Evolutionary conservation across 1,284 basidiomycete genomes (phyloP), one percentile per base, ranked within the genome.

Genomic region (Paramarasmius palmivorus): DNA sequence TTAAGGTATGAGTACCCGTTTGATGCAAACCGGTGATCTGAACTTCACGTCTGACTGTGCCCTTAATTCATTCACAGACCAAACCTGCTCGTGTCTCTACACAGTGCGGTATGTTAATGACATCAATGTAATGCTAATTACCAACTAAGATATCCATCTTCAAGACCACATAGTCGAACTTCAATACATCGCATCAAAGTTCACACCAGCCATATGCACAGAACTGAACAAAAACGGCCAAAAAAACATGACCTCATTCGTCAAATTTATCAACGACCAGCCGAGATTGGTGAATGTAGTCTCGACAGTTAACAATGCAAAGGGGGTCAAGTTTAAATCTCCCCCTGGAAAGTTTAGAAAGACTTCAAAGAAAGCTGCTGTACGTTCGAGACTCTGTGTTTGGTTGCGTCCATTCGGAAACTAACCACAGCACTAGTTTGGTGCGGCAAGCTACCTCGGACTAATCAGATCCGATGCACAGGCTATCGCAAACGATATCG

Each of bases 301-400:
- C 15, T 7, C 20, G 2, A 50, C 47, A 14, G 55, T 53, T 19
- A 57, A 57, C 48, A 57, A 57, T 29, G 55, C 55, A 12, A 57
- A 57, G 32, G 55, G 55, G 22, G 19, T 57, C 2, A 41, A 47
- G 6, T 50, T 57, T 32, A 6, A 6, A 32, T 6, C 29, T 19
- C 48, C 51, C 17, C 26, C 26, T 8, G 53, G 50, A 19, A 39
- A 22, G 20, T 57, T 57, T 32, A 19, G 2, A 14, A 41, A 23
- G 1, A 53, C 55, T 7, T 35, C 38, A 19, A 25, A 38, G 22
- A 57, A 57, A 26, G 51, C 55, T 36, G 55, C 55, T 10, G 55
- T 57, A 20, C 20, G 55, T 57, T 32, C 29, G 29, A 32, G 9
- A 25, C 29, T 23, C 42, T 29, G 41, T 40, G 14, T 37, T 23